Evolutionary conservation across 305 asterid species (phyloP), one percentile per base, ranked within the genome.

Genomic region (Withania somnifera): DNA sequence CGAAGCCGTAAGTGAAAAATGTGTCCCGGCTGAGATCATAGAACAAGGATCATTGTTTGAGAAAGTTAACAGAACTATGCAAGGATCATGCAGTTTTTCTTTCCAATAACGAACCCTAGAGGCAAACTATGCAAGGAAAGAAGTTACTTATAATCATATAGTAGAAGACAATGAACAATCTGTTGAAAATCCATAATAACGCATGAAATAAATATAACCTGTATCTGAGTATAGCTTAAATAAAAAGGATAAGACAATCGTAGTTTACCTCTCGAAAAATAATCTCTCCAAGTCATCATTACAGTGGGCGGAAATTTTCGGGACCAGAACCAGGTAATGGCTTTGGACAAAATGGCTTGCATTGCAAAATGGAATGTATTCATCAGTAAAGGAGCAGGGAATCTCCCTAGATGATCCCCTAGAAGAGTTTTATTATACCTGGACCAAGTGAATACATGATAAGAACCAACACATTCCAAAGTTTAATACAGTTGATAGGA

Each of bases 361-460:
- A 95, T 95, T 80, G 92, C 58, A 85, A 95, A 95, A 80, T 95
- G 99, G 75, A 95, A 84, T 5, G 98, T 92, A 85, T 95, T 95
- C 99, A 95, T 94, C 91, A 94, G 86, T 64, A 95, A 85, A 32
- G 99, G 99, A 67, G 98, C 99, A 38, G 99, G 99, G 88, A 94
- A 95, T 82, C 88, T 94, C 78, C 99, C 97, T 91, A 95, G 83
- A 85, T 95, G 85, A 89, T 94, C 99, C 80, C 99, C 99, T 81
- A 95, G 85, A 84, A 95, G 91, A 81, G 98, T 94, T 88, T 95
- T 95, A 88, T 95, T 95, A 84, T 94, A 95, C 86, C 99, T 95
- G 91, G 80, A 77, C 88, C 85, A 86, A 34, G 52, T 56, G 82
- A 79, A 81, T 64, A 45, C 54, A 58, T 42, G 68, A 82, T 63